Evolutionary conservation across 1,284 basidiomycete genomes (phyloP).

Genomic region (Testicularia cyperi): DNA sequence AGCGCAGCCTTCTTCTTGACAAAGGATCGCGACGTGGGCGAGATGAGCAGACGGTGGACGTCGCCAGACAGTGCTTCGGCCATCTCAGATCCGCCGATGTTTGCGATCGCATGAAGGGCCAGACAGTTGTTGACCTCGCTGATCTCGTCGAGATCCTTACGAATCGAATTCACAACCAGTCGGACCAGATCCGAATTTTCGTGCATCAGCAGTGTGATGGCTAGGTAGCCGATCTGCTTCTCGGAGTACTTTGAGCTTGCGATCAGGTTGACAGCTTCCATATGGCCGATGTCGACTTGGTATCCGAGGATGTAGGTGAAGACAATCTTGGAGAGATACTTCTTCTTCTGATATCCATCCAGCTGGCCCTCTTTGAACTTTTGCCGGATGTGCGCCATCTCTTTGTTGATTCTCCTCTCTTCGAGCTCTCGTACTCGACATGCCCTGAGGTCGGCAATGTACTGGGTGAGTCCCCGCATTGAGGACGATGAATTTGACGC

Average conservation of each 20-base stretch:
- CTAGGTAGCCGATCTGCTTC: constrained; percentile 99
- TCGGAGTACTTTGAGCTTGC: constrained; percentile 94
- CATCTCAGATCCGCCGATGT: constrained; percentile 97
- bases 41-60: constrained; percentile 91
- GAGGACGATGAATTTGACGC: constrained; percentile 35
- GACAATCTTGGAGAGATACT: constrained; percentile 87
- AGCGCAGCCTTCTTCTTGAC: constrained; percentile 99
- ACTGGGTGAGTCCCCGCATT: constrained; percentile 66
- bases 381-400: constrained; percentile 99
- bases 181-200: constrained; percentile 96
- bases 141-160: constrained; percentile 92
- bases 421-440: constrained; percentile 66
- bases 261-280: constrained; percentile 98
- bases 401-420: constrained; percentile 97
- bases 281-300: constrained; percentile 97
- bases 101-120: constrained; percentile 95
- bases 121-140: constrained; percentile 95
- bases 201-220: constrained; percentile 94
- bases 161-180: constrained; percentile 94
- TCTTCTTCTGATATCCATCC: constrained; percentile 98
- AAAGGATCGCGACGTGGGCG: constrained; percentile 88
- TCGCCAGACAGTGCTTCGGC: constrained; percentile 89
- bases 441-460: constrained; percentile 96
- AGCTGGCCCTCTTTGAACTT: constrained; percentile 98
- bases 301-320: constrained; percentile 99